A percentile compares a stretch with the other conserved stretches of the same genome.
These are phyloP conservation scores for Fonsecaea pedrosoi DNA, from an alignment of 2,329 filamentous ascomycete species.

Conservation along the genomic window DNA sequence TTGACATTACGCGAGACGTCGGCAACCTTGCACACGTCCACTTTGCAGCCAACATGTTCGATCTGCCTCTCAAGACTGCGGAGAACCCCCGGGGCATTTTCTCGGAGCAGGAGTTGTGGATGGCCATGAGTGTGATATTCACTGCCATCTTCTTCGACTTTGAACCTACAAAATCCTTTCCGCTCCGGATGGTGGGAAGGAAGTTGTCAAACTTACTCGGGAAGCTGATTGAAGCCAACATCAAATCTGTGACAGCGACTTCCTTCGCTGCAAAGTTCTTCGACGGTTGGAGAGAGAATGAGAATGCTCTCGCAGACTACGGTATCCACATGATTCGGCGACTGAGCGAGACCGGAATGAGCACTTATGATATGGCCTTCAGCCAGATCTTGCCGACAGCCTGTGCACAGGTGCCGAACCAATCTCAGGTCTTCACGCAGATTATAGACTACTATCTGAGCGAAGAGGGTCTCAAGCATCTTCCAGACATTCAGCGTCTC, in stretches of 20 bases:
- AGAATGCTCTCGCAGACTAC: conserved; percentile 66
- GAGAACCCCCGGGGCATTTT: conserved; percentile 60
- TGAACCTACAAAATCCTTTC: conserved; percentile 71
- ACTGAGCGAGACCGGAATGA: conserved; percentile 68
- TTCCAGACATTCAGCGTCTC: conserved; percentile 66
- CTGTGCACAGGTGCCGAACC: conserved; percentile 71
- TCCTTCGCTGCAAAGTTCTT: conserved; percentile 62
- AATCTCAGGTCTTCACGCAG: conserved; percentile 75
- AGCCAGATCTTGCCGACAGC: conserved; percentile 72
- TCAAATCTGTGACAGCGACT: conserved; percentile 66
- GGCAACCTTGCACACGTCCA: conserved; percentile 63
- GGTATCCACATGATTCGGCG: conserved; percentile 70
- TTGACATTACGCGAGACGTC: conserved; percentile 71
- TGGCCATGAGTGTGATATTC: conserved; percentile 70
- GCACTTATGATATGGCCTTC: conserved; percentile 71
- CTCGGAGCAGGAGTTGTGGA: conserved; percentile 64
- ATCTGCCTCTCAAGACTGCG: conserved; percentile 62
- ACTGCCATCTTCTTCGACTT: conserved; percentile 69
- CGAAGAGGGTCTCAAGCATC: conserved; percentile 60
- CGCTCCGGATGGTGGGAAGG: conserved; percentile 64
- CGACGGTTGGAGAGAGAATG: conserved; percentile 57
- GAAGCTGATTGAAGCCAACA: conserved; percentile 66
- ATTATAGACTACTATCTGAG: conserved; percentile 75
- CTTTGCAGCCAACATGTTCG: conserved; percentile 62
- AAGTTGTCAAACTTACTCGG: conserved; percentile 66